A percentile compares a stretch with the other conserved stretches of the same genome.
Conservation (phyloP, 2,329 filamentous ascomycete species). For the Lizonia empirigonia region DNA sequence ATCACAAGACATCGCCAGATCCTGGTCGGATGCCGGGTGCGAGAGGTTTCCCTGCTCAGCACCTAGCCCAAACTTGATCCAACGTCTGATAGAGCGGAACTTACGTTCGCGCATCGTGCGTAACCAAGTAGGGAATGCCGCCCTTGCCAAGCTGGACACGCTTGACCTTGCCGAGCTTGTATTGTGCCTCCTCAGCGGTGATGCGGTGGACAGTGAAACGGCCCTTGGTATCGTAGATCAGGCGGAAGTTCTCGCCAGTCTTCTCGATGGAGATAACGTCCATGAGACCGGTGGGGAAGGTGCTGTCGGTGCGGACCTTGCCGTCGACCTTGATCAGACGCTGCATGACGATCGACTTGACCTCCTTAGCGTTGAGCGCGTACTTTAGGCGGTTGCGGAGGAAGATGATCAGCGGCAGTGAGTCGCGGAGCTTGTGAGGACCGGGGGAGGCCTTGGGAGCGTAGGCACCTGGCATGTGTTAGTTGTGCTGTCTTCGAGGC, state of each 20-base stretch:
- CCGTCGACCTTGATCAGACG: conserved; percentile 99
- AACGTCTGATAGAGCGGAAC: conserved; percentile 99
- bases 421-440: conserved; percentile 99
- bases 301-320: conserved; percentile 99
- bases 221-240: conserved; percentile 99
- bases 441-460: conserved; percentile 73
- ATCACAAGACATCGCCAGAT: conserved; percentile 71
- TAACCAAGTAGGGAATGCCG: conserved; percentile 99
- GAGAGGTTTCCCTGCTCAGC: conserved; percentile 38
- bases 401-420: conserved; percentile 97
- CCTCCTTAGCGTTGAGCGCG: conserved; percentile 98
- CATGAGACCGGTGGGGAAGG: conserved; percentile 98
- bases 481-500: conserved; percentile 20
- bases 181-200: conserved; percentile 97
- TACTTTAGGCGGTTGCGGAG: conserved; percentile 85
- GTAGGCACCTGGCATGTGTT: conserved; percentile 53
- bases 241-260: conserved; percentile 99
- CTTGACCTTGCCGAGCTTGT: conserved; percentile 99
- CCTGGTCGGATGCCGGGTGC: conserved; percentile 99
- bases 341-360: conserved; percentile 98
- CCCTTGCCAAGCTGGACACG: conserved; percentile 98
- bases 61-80: conserved; percentile 62
- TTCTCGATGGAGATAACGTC: conserved; percentile 99
- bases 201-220: conserved; percentile 99
- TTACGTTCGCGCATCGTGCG: conserved; percentile 99